A percentile compares a stretch with the other conserved stretches of the same genome.
Conservation (phyloP, 2,329 filamentous ascomycete genomes). For the Fusarium sp. region DNA sequence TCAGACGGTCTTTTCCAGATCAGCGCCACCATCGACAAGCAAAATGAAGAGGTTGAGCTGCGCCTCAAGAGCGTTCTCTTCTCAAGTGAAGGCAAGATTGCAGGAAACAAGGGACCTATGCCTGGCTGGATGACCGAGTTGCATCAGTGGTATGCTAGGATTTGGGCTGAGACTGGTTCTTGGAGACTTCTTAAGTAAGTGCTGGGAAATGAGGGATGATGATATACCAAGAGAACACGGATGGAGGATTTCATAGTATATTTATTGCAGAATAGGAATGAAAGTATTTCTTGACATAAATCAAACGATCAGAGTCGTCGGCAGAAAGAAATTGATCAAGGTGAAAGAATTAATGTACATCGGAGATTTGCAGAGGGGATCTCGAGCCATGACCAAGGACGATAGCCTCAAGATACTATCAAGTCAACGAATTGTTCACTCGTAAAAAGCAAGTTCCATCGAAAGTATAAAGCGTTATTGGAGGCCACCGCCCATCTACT, state of each 20-base stretch:
- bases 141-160: constrained; percentile 56
- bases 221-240: constrained; percentile 12
- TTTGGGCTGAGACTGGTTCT: constrained; percentile 54
- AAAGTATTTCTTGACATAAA: not conserved
- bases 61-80: constrained; percentile 73
- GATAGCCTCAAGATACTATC: no score
- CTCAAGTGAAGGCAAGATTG: constrained; percentile 52
- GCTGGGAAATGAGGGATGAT: not conserved
- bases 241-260: not conserved
- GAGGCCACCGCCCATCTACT: no score
- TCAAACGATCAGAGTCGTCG: no score
- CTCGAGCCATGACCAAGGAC: no score
- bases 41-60: constrained; percentile 70
- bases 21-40: constrained; percentile 68
- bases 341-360: no score
- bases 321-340: no score
- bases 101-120: constrained; percentile 50
- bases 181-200: constrained; percentile 51
- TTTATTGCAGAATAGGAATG: not conserved
- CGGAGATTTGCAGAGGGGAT: no score
- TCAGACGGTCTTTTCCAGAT: constrained; percentile 76
- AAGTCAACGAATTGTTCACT: no score
- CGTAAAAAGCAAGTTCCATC: no score
- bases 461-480: no score
- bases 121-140: constrained; percentile 45